Evolutionary conservation across 2,329 filamentous ascomycete genomes (phyloP), one percentile per base, ranked within the genome.

Genomic region (Colletotrichum kahawae): DNA sequence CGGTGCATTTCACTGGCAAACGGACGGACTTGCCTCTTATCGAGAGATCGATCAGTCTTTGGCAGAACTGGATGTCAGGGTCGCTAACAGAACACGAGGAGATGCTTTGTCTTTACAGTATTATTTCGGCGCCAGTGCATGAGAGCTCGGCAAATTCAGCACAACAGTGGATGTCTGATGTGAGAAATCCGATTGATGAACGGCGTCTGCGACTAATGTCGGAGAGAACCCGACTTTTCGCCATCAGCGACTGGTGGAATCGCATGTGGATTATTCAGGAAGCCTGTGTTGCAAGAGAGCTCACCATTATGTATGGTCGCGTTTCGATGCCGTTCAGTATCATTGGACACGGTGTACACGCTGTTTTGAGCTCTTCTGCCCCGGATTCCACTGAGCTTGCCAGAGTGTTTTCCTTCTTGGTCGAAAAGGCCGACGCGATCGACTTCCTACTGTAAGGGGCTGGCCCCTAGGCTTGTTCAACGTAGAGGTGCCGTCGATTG

Each of bases 211-310:
- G 18, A n/a, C 7, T 24, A 3, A 13, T 75, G 4, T 56, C 34
- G 21, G 72, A 77, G 31, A 56, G 68, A 18, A 64, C 48, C 1
- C 67, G 72, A 0, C 24, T 18, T 3, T 77, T 77, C 21, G 75
- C 68, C 3, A 43, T 7, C 1, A 59, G 67, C 34, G 67, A 71
- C 36, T 77, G 72, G 75, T 77, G 75, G 72, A 74, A 70, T 48
- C 75, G 75, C 21, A 72, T 77, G 9, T 76, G 78, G 77, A 64
- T 78, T 5, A 60, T 79, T 1, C 78, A 79, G 33, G 78, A 78
- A 27, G 74, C 78, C 4, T 72, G 77, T 0, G 71, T 77, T 18
- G 74, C 77, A 2, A 54, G 27, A 31, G 31, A 24, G 13, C 75
- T 76, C 1, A 57, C 67, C 4, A 51, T 77, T 6, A 48, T 21